Conservation (phyloP, 345 rosid genomes). For the Noccaea bulbosa region DNA sequence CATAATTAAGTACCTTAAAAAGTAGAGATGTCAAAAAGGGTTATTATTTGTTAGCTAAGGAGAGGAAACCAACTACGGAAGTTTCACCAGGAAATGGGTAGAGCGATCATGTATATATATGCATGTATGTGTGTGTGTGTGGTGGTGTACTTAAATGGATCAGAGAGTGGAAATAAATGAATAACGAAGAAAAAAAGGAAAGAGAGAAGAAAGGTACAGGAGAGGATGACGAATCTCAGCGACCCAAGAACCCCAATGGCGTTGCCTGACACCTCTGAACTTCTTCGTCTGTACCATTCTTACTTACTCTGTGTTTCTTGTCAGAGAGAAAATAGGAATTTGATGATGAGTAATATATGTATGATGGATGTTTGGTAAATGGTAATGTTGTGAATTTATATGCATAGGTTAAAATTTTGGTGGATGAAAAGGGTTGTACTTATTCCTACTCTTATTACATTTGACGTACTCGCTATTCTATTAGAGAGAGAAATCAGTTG, state of each 20-base stretch:
- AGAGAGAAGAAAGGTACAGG: slow-evolving; percentile 52
- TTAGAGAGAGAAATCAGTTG: slow-evolving; percentile 29
- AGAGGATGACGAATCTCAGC: slow-evolving; percentile 89
- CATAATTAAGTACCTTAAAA: not conserved
- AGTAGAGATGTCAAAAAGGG: slow-evolving; percentile 7
- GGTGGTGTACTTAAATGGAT: slow-evolving; percentile 28
- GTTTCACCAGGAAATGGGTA: not conserved
- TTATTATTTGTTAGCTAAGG: slow-evolving; percentile 13
- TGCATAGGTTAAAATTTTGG: slow-evolving; percentile 40
- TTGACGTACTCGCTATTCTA: slow-evolving; percentile 23
- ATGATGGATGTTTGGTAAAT: slow-evolving; percentile 44
- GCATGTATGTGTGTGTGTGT: slow-evolving; percentile 12
- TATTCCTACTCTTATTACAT: slow-evolving; percentile 37
- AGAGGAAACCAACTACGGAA: slow-evolving; percentile 2
- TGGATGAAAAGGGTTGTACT: slow-evolving; percentile 36
- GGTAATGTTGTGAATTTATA: slow-evolving; percentile 42
- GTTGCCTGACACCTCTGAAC: slow-evolving; percentile 93
- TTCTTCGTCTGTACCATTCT: slow-evolving; percentile 82
- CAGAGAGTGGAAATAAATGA: slow-evolving; percentile 31
- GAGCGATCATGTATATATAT: slow-evolving; percentile 19
- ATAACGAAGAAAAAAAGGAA: slow-evolving; percentile 27
- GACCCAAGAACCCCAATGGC: slow-evolving; percentile 95
- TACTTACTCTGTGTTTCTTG: slow-evolving; percentile 37
- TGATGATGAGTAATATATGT: slow-evolving; percentile 42
- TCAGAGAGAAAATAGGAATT: slow-evolving; percentile 41